Base-by-base conservation (phyloP, 225 moss, liverwort and hornwort genomes). In the Straminergon stramineum region DNA sequence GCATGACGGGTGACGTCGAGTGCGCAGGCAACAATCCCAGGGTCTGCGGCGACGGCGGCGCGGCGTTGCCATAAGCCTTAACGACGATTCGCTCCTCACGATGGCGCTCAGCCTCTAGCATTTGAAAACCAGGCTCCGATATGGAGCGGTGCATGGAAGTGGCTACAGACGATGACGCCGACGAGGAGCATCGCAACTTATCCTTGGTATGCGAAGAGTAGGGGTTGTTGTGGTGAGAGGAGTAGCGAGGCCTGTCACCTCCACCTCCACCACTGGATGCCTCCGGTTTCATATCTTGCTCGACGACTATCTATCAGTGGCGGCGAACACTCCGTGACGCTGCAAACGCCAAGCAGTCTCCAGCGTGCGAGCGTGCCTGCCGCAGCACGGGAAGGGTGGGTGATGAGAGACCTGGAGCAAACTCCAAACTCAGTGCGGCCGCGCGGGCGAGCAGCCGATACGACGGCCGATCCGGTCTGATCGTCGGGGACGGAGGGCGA, bases 201-300 rank as follows among this genome's bases (percentile, higher is more conserved):
- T 92, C 92, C 84, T 83, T 92, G 39, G 26, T 69, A 77, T 90
- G 82, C 31, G 87, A 75, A 48, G 86, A 45, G 70, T 74, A 67
- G 60, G 20, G 11, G 85, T 70, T n/a, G 19, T 41, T 15, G 17
- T 86, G 57, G 76, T 91, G 87, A 84, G 90, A 87, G 68, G 92
- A 86, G 91, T 68, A 79, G 75, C 92, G 92, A 91, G 92, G 92
- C 91, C 69, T 91, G 45, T 92, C 92, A 56, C 92, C 91, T 68
- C 92, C 92, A 75, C 92, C 92, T 31, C 91, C 87, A 80, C 91
- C 92, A 76, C 92, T 92, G 45, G 92, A 91, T 84, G 92, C 87
- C 91, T 92, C 92, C 56, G 92, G 91, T 92, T 92, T 92, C 92
- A 92, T 92, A 91, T 92, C 91, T 91, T 89, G 84, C 86, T 79